Conservation (phyloP, 2,329 filamentous ascomycete genomes). For the Colletotrichum noveboracense region DNA sequence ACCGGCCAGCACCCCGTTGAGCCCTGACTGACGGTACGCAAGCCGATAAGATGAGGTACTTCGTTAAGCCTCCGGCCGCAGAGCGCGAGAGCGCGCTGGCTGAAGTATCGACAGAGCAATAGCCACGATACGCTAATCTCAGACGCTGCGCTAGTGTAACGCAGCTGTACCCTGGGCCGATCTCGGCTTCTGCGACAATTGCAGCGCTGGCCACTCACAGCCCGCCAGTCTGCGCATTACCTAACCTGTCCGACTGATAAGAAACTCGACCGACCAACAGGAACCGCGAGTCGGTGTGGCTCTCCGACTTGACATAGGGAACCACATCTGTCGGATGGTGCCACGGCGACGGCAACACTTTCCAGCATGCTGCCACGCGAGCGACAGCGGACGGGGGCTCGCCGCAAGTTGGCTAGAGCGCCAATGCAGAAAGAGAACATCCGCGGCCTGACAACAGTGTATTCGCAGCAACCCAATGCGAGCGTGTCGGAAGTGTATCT, state of each 20-base stretch:
- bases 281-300: constrained; percentile 5
- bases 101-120: background rate
- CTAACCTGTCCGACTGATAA: constrained; percentile 23
- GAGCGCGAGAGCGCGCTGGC: background rate
- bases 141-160: constrained; percentile 10
- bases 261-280: constrained; percentile 11
- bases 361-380: background rate
- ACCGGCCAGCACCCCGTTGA: background rate
- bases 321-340: background rate
- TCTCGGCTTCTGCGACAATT: constrained; percentile 22
- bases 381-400: background rate
- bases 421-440: background rate
- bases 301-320: background rate
- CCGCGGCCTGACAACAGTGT: background rate
- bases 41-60: constrained; percentile 4
- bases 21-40: constrained; percentile 6
- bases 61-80: background rate
- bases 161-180: constrained; percentile 16
- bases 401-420: background rate
- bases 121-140: constrained; percentile 4
- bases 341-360: background rate
- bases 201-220: constrained; percentile 4
- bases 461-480: background rate
- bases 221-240: constrained; percentile 10
- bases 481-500: background rate